Conservation (phyloP, 441 rosid genomes). For the Pelargonium cotyledonis region DNA sequence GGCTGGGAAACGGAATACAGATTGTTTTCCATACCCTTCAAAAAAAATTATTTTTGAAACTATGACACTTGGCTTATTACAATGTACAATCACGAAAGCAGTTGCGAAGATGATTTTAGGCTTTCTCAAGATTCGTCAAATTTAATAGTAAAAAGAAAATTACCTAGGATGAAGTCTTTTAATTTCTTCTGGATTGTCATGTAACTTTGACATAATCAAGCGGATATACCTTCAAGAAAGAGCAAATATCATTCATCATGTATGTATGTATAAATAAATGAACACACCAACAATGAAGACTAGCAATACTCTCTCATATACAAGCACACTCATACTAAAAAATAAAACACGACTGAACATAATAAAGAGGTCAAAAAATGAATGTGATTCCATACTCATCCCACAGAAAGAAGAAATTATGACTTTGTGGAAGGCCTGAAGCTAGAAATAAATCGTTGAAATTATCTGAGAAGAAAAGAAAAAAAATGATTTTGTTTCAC, state of each 20-base stretch:
- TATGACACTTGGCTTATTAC: neutral
- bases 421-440: too few relatives aligned
- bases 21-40: neutral
- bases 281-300: neutral
- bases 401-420: too few relatives aligned
- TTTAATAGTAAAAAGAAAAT: constrained; percentile 4
- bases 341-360: neutral
- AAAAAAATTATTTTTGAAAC: neutral
- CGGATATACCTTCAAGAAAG: constrained; percentile 62
- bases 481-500: neutral
- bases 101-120: neutral
- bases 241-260: neutral
- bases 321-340: neutral
- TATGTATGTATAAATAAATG: neutral
- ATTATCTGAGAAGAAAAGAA: neutral
- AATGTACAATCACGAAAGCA: neutral
- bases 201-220: constrained; percentile 61
- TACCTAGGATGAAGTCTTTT: constrained; percentile 76
- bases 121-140: neutral
- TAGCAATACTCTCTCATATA: neutral
- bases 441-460: neutral
- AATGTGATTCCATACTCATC: neutral
- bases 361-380: neutral
- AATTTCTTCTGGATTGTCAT: constrained; percentile 45
- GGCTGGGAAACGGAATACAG: neutral